Evolutionary conservation across 73 alveolate species (phyloP).

Genomic region (Durusdinium trenchii): DNA sequence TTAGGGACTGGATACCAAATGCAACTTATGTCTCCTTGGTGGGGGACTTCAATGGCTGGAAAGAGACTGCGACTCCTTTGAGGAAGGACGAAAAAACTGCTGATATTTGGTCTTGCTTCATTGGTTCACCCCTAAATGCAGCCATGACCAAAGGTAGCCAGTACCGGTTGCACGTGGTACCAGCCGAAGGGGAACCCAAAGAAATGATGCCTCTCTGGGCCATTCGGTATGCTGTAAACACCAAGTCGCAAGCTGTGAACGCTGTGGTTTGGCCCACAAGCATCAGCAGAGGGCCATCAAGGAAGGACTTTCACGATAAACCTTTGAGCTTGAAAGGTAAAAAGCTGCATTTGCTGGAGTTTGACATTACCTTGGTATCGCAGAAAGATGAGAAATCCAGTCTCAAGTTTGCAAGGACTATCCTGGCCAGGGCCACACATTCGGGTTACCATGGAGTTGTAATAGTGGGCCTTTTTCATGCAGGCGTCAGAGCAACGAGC

Average conservation of each 20-base stretch:
- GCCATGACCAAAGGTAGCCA: conserved; percentile 87
- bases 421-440: conserved; percentile 76
- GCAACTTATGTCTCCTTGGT: conserved; percentile 45
- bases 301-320: conserved; percentile 54
- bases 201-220: conserved; percentile 91
- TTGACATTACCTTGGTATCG: conserved; percentile 63
- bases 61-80: conserved; percentile 39
- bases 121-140: conserved; percentile 60
- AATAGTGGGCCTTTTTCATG: conserved; percentile 42
- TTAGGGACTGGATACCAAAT: conserved; percentile 83
- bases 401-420: conserved; percentile 55
- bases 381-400: conserved; percentile 67
- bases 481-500: conserved; percentile 51
- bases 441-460: conserved; percentile 82
- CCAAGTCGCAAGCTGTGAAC: conserved; percentile 54
- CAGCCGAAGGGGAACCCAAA: conserved; percentile 52
- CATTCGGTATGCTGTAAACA: conserved; percentile 65
- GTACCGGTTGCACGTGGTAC: conserved; percentile 76
- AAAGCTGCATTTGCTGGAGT: conserved; percentile 47
- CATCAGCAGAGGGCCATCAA: conserved; percentile 60
- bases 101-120: conserved; percentile 59
- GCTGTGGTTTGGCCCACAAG: conserved; percentile 88
- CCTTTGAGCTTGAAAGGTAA: conserved; percentile 25
- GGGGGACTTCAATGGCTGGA: conserved; percentile 93
- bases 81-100: conserved; percentile 27